These are phyloP conservation scores for Sedum album DNA, from an alignment of 164 flowering plant genomes.

Conservation along the genomic window DNA sequence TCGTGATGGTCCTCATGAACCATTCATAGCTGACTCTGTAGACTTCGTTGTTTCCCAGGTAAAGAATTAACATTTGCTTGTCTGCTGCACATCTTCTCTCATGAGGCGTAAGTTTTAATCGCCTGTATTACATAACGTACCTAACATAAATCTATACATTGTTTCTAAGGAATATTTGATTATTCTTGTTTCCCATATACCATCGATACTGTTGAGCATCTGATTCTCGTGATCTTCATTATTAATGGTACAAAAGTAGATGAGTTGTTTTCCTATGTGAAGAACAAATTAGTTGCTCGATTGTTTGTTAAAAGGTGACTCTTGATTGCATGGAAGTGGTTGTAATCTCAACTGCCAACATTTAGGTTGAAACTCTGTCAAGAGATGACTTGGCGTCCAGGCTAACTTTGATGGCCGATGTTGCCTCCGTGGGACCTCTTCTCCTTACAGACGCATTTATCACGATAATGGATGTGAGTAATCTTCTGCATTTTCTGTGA, in stretches of 20 bases:
- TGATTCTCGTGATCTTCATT: background rate
- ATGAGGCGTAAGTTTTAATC: background rate
- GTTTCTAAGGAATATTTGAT: background rate
- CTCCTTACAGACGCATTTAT: conserved; percentile 70
- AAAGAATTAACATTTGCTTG: background rate
- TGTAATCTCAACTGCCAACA: background rate
- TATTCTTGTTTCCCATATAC: background rate
- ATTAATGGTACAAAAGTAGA: background rate
- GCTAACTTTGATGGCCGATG: conserved; percentile 71
- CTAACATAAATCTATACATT: background rate
- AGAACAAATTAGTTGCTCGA: background rate
- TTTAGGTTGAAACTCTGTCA: conserved; percentile 83
- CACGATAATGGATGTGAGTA: conserved; percentile 91
- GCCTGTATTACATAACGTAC: background rate
- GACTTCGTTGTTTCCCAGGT: conserved; percentile 99
- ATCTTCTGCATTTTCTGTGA: background rate
- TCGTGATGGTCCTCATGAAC: conserved; percentile 96
- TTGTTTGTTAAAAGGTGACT: background rate
- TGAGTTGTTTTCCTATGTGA: background rate
- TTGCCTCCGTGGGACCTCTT: conserved; percentile 80
- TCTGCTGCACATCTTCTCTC: background rate
- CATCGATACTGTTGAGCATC: background rate
- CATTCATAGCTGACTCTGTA: conserved; percentile 96
- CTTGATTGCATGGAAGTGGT: background rate
- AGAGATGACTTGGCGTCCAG: conserved; percentile 95